These are phyloP conservation scores for Ogataea zsoltii DNA, from an alignment of 805 yeast species.

Conservation along the genomic window DNA sequence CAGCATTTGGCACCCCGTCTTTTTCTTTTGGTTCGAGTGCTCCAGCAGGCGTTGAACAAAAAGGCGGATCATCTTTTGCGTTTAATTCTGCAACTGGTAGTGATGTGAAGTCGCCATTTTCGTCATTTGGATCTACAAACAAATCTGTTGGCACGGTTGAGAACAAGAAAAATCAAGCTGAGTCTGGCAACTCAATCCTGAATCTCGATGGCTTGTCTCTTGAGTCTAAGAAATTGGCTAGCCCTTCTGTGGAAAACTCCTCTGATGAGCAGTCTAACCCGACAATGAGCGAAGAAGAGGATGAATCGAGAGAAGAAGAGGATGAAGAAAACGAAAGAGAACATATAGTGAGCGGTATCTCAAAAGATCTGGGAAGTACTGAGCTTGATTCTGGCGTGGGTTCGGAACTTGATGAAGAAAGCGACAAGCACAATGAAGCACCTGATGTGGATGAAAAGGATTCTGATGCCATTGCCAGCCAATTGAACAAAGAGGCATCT, in stretches of 20 bases:
- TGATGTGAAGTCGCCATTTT: not conserved
- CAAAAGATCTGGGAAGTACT: too few species aligned
- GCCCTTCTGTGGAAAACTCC: too few species aligned
- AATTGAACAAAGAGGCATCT: too few species aligned
- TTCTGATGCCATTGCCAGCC: too few species aligned
- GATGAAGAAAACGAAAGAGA: too few species aligned
- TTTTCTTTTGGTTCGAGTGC: not conserved
- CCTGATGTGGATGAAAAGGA: too few species aligned
- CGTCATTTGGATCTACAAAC: not conserved
- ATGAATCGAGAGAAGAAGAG: conserved; percentile 6
- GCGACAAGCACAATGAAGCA: too few species aligned
- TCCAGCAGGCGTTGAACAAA: not conserved
- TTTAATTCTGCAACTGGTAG: not conserved
- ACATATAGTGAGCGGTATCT: too few species aligned
- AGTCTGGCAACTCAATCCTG: not conserved
- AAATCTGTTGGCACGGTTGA: not conserved
- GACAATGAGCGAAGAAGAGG: not conserved
- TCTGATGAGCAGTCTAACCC: too few species aligned
- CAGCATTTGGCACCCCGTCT: too few species aligned
- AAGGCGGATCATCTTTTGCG: not conserved
- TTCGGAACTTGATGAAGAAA: too few species aligned
- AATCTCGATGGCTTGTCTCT: not conserved
- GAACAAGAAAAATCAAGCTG: not conserved
- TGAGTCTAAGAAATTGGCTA: not conserved
- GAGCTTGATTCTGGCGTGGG: too few species aligned